Base-by-base conservation (phyloP, 164 flowering plant species). In the Chimonanthus praecox region DNA sequence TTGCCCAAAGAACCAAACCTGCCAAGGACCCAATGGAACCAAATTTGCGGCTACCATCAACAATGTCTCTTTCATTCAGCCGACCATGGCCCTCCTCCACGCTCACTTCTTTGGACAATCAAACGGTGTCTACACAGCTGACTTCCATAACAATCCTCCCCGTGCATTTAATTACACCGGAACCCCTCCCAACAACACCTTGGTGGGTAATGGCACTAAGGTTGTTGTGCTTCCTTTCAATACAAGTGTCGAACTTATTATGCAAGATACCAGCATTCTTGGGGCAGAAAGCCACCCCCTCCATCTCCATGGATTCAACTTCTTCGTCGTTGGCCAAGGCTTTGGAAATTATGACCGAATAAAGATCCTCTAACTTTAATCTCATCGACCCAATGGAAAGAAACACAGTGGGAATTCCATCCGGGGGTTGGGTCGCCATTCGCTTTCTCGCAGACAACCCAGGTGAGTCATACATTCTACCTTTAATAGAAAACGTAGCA, bases 231-330 rank as follows among this genome's bases (percentile, higher is more conserved):
- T 89, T 2, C 77, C 79, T 2, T 89, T 71, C 70, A 88, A 87
- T 47, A 73, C 92, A 0, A 83, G 76, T n/a, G 90, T 88, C 64
- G 90, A 90, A 81, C 11, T 90, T 16, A 85, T 90, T 72, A 3
- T 88, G 80, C 94, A 90, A 73, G 90, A 69, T 71, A 88, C 94
- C 0, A 82, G 90, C 81, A 87, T 87, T 21, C 45, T 90, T 15
- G 89, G 88, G 7, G 87, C 84, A 3, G 94, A 90, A 72, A 83
- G 83, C 73, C 94, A 89, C 70, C 94, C 92, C 8, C 82, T 89
- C 3, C 94, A 89, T 73, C 85, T 88, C 9, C 92, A 88, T 74
- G 94, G 94, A 18, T 82, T 58, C 73, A 85, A 88, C 72, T 87
- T 89, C 75, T 89, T 77, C 58, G 88, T 90, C 6, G 87, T 90